phyloP scores from a whole-genome alignment of 148 eudicot genomes.

The Rhododendron ovatum region DNA sequence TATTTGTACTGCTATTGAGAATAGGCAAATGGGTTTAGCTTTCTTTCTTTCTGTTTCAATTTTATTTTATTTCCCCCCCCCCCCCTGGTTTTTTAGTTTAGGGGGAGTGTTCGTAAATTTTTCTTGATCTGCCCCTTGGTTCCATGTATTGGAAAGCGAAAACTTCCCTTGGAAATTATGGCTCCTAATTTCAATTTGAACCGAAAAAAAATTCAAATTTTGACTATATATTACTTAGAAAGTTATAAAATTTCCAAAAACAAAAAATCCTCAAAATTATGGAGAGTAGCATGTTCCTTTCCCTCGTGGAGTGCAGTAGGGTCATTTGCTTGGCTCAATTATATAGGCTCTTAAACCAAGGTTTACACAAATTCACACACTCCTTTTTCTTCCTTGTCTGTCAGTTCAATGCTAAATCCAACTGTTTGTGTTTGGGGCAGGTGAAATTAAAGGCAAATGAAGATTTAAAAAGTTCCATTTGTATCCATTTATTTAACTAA shows the following conservation, averaged over 20 bases:
- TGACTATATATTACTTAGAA: not conserved
- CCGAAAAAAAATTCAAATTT: too few species aligned
- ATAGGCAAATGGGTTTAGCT: not conserved
- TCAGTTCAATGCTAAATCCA: not conserved
- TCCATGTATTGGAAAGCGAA: not conserved
- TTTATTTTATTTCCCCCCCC: not conserved
- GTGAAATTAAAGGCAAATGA: not conserved
- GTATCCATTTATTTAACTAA: not conserved
- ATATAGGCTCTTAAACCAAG: not conserved
- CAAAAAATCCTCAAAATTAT: not conserved
- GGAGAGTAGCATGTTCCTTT: not conserved
- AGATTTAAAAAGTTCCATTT: not conserved
- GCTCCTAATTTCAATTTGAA: not conserved
- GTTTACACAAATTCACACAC: not conserved
- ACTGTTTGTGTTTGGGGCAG: not conserved
- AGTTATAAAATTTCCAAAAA: not conserved
- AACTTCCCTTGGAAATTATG: not conserved
- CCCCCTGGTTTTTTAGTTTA: not conserved
- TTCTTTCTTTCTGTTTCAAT: not conserved
- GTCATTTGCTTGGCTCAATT: not conserved
- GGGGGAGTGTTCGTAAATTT: not conserved
- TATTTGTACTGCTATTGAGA: not conserved
- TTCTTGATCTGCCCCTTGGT: not conserved
- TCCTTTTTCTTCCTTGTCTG: not conserved
- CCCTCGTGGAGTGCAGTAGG: not conserved